A percentile compares a stretch with the other conserved stretches of the same genome.
These are phyloP conservation scores for Areca catechu DNA, from an alignment of 176 grass and related monocot genomes.

Conservation along the genomic window DNA sequence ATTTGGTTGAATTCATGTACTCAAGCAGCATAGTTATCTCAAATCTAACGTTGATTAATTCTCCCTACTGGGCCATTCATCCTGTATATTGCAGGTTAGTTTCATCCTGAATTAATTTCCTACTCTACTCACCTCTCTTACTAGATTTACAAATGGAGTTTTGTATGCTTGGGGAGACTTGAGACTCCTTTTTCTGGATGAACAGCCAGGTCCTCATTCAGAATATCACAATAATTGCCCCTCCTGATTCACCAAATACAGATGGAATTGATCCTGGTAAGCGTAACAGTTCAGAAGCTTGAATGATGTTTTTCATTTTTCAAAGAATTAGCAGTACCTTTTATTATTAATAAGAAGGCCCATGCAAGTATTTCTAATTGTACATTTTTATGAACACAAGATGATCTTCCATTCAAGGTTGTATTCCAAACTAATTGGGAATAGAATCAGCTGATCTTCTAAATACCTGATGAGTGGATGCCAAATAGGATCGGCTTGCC, in stretches of 20 bases:
- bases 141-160: conserved; percentile 30
- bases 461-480: too few relatives aligned
- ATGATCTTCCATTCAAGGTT: too few relatives aligned
- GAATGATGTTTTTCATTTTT: too few relatives aligned
- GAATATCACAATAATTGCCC: conserved; percentile 75
- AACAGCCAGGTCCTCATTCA: conserved; percentile 84
- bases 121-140: conserved; percentile 28
- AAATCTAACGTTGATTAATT: conserved; percentile 81
- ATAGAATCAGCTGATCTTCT: too few relatives aligned
- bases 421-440: too few relatives aligned
- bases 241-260: conserved; percentile 77
- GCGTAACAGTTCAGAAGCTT: not conserved
- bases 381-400: too few relatives aligned
- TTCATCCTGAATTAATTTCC: conserved; percentile 19
- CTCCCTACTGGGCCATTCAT: conserved; percentile 90
- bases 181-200: conserved; percentile 44
- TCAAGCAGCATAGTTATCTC: conserved; percentile 76
- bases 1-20: conserved; percentile 83
- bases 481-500: too few relatives aligned
- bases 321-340: too few relatives aligned
- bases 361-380: too few relatives aligned
- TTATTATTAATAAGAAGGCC: too few relatives aligned
- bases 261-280: conserved; percentile 86
- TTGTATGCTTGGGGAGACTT: conserved; percentile 12
- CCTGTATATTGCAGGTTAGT: conserved; percentile 92